phyloP scores from a whole-genome alignment of 306 rosid species.

The Lablab purpureus region DNA sequence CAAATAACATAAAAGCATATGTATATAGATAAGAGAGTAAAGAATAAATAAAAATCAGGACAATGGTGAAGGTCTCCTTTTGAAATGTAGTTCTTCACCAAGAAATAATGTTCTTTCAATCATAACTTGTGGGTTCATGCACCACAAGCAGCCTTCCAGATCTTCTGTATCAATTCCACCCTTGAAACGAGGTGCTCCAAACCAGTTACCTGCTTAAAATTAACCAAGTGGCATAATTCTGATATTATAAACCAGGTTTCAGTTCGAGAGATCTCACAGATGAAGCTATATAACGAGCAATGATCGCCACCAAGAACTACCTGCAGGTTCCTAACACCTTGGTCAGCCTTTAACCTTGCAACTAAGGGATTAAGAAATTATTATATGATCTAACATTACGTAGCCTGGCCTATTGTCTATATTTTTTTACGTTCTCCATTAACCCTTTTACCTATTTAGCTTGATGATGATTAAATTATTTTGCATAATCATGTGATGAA shows the following conservation, averaged over 20 bases:
- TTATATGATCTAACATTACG: no score
- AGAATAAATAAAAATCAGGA: conserved; percentile 24
- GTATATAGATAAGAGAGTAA: neutral
- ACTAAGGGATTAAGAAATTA: neutral
- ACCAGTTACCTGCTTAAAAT: conserved; percentile 30
- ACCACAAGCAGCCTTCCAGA: conserved; percentile 13
- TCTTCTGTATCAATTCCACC: conserved; percentile 3
- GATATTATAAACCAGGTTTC: conserved; percentile 13
- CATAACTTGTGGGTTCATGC: conserved; percentile 16
- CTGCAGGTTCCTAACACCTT: conserved; percentile 50
- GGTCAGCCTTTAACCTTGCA: conserved; percentile 16
- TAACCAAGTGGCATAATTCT: conserved; percentile 3
- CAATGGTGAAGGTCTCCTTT: conserved; percentile 11
- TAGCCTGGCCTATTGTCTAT: no score
- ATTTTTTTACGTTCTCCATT: no score
- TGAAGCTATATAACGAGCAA: conserved; percentile 46
- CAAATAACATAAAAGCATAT: neutral
- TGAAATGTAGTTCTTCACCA: conserved; percentile 2
- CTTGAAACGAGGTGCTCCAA: conserved; percentile 11
- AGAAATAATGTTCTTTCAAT: conserved; percentile 28
- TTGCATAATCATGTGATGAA: neutral
- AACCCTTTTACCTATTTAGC: neutral
- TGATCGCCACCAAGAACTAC: conserved; percentile 61
- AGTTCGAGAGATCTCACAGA: neutral
- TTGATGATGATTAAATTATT: neutral